Conservation (phyloP, 1,284 basidiomycete species). For the Sanguinoderma infundibulare region DNA sequence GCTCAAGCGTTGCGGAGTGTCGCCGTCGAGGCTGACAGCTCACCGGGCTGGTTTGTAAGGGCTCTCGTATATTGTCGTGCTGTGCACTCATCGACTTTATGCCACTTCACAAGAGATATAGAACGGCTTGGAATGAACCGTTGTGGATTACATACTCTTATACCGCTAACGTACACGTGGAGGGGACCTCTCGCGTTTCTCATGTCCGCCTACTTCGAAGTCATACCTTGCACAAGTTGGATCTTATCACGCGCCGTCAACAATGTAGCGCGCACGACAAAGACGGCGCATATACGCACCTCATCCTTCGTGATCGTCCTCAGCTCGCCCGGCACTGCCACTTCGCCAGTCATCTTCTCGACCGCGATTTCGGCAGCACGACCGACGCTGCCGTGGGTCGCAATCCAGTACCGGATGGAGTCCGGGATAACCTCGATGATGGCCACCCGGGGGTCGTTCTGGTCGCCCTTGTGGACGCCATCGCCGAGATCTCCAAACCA, state of each 20-base stretch:
- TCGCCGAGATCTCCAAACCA: conserved; percentile 92
- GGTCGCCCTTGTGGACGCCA: conserved; percentile 84
- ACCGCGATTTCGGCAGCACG: conserved; percentile 57
- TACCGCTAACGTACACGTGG: neutral
- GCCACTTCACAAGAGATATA: too few species aligned
- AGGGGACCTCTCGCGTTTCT: neutral
- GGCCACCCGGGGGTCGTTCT: conserved; percentile 80
- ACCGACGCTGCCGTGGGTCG: conserved; percentile 49
- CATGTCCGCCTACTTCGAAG: conserved; percentile 18
- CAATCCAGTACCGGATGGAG: conserved; percentile 82
- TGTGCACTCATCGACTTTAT: too few species aligned
- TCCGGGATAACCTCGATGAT: conserved; percentile 83
- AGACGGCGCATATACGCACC: conserved; percentile 40
- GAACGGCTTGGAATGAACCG: too few species aligned
- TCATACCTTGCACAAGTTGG: conserved; percentile 28
- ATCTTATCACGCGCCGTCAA: conserved; percentile 32
- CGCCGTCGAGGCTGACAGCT: neutral
- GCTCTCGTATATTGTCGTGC: too few species aligned
- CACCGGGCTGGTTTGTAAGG: too few species aligned
- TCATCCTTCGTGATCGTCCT: conserved; percentile 65
- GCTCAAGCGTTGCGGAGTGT: neutral
- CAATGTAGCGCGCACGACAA: neutral
- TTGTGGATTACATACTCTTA: neutral
- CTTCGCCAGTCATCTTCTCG: conserved; percentile 57
- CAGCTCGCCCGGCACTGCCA: conserved; percentile 65